phyloP scores from a whole-genome alignment of 176 grass and related monocot species.

The Calamus simplicifolius region DNA sequence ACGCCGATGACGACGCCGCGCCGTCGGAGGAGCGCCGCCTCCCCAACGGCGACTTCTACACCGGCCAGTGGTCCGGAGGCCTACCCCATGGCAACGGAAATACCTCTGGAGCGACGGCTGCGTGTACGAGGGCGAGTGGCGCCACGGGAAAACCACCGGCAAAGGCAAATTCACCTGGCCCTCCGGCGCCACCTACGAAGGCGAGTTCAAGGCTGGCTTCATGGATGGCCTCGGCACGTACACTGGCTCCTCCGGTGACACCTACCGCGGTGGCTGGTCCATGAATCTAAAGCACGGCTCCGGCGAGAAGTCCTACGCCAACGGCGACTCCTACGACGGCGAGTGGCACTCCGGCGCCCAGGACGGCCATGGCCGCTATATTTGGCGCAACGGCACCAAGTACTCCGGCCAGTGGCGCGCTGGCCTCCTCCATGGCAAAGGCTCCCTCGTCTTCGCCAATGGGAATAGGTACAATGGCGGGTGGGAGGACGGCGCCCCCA shows the following conservation, averaged over 20 bases:
- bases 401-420: constrained; percentile 9
- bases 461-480: constrained; percentile 57
- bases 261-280: constrained; percentile 13
- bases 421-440: constrained; percentile 5
- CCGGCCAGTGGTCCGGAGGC: constrained; percentile 8
- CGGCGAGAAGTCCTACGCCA: constrained; percentile 12
- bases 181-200: constrained; percentile 13
- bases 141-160: constrained; percentile 9
- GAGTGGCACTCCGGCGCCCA: constrained; percentile 19
- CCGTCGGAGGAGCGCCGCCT: constrained; percentile 1
- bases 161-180: constrained; percentile 14
- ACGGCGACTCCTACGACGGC: constrained; percentile 18
- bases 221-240: constrained; percentile 17
- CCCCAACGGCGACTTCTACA: constrained; percentile 14
- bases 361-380: constrained; percentile 20
- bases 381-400: constrained; percentile 7
- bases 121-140: constrained; percentile 23
- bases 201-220: constrained; percentile 20
- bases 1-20: not conserved
- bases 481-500: constrained; percentile 77
- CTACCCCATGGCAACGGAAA: constrained; percentile 10
- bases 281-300: constrained; percentile 17
- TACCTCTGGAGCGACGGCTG: constrained; percentile 12
- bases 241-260: constrained; percentile 4
- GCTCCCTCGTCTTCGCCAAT: constrained; percentile 4